These are phyloP conservation scores for Marasmius oreades DNA, from an alignment of 1,284 basidiomycete genomes.

Conservation along the genomic window DNA sequence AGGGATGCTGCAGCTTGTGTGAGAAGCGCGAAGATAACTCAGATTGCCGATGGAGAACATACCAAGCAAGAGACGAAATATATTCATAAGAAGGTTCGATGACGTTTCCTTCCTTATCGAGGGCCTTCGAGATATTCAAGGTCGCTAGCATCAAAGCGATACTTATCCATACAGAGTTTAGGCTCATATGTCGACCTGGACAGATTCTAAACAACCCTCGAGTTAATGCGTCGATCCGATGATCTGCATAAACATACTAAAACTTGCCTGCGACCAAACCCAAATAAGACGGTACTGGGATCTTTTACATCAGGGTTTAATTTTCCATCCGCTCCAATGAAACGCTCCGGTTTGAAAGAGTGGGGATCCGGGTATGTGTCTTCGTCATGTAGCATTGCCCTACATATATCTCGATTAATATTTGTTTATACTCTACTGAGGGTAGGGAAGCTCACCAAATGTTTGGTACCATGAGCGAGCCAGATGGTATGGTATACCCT, in stretches of 20 bases:
- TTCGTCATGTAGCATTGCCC: conserved; percentile 19
- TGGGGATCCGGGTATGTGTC: conserved; percentile 29
- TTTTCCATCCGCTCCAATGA: conserved; percentile 28
- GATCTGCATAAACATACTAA: background rate
- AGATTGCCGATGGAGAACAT: no score
- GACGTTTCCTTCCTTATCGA: conserved; percentile 28
- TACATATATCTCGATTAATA: background rate
- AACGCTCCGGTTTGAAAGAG: conserved; percentile 36
- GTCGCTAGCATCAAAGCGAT: conserved; percentile 35
- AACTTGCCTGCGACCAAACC: conserved; percentile 32
- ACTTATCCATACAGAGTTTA: conserved; percentile 35
- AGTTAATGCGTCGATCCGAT: background rate
- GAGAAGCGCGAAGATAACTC: no score
- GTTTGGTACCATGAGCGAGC: conserved; percentile 28
- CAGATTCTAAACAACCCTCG: conserved; percentile 34
- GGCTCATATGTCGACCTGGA: conserved; percentile 39
- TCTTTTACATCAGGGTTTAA: conserved; percentile 24
- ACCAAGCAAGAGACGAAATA: conserved; percentile 14
- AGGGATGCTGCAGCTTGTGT: conserved; percentile 12
- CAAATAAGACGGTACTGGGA: conserved; percentile 28
- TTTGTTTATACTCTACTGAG: background rate
- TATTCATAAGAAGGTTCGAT: conserved; percentile 12
- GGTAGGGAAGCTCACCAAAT: conserved; percentile 20
- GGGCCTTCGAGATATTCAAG: conserved; percentile 31
- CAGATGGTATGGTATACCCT: conserved; percentile 32